Evolutionary conservation across 1,139 yeast species (phyloP).

Genomic region (Kodamaea arcana): DNA sequence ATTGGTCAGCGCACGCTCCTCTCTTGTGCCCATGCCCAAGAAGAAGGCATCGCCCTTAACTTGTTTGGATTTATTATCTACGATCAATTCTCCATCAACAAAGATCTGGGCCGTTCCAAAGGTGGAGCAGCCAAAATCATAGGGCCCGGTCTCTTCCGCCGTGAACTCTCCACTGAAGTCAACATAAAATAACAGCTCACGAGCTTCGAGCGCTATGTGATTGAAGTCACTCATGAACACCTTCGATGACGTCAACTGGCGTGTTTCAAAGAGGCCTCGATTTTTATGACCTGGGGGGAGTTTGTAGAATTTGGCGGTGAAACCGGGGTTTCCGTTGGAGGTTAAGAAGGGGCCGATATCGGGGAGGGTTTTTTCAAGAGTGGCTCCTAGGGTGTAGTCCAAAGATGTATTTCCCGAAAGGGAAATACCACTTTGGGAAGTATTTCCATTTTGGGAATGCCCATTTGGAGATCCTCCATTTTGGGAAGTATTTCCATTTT

Average conservation of each 20-base stretch:
- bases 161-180: slow-evolving; percentile 41
- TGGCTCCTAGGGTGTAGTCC: slow-evolving; percentile 30
- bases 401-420: no score
- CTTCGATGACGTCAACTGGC: slow-evolving; percentile 3
- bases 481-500: no score
- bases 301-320: slow-evolving; percentile 31
- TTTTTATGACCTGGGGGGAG: slow-evolving; percentile 27
- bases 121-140: slow-evolving; percentile 48
- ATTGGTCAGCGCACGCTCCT: slow-evolving; percentile 34
- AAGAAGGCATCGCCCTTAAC: slow-evolving; percentile 43
- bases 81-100: slow-evolving; percentile 48
- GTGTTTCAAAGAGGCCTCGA: slow-evolving; percentile 6
- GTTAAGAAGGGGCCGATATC: slow-evolving; percentile 22
- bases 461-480: no score
- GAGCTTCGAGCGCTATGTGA: slow-evolving; percentile 3
- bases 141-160: slow-evolving; percentile 46
- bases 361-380: slow-evolving; percentile 27
- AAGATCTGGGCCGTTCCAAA: slow-evolving; percentile 55
- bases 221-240: slow-evolving; percentile 9
- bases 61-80: slow-evolving; percentile 56
- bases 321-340: slow-evolving; percentile 38
- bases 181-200: slow-evolving; percentile 23
- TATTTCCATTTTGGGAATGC: no score
- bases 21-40: slow-evolving; percentile 48
- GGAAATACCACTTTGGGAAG: no score